Conservation (phyloP, 1,284 basidiomycete genomes). For the Exobasidium cylindrosporum region DNA sequence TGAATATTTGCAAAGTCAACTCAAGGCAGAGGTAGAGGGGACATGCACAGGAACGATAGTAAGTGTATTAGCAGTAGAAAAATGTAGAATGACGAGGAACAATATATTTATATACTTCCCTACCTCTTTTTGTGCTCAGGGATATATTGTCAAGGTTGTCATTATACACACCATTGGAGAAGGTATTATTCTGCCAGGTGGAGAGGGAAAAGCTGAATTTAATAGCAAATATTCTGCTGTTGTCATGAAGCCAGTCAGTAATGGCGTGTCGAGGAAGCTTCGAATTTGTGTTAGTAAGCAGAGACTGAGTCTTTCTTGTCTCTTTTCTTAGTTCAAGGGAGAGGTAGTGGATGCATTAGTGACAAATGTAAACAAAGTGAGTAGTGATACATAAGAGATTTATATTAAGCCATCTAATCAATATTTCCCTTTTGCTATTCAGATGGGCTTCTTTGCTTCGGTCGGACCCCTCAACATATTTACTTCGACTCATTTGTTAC, state of each 20-base stretch:
- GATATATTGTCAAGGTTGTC: conserved; percentile 92
- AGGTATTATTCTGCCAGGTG: conserved; percentile 78
- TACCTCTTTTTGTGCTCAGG: conserved; percentile 16
- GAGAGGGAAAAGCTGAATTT: conserved; percentile 84
- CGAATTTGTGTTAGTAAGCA: background rate
- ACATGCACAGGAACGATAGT: conserved; percentile 93
- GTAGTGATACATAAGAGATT: background rate
- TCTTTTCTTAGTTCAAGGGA: conserved; percentile 70
- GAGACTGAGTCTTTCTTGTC: background rate
- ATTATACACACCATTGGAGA: conserved; percentile 57
- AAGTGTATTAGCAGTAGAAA: too few relatives aligned
- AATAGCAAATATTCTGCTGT: conserved; percentile 49
- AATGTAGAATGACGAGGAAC: too few relatives aligned
- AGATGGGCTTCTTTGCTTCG: conserved; percentile 97
- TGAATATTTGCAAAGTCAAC: conserved; percentile 84
- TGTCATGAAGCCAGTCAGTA: conserved; percentile 41
- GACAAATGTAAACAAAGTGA: conserved; percentile 80
- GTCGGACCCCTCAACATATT: conserved; percentile 69
- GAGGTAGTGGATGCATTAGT: conserved; percentile 97
- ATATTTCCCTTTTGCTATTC: conserved; percentile 56
- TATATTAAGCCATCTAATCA: background rate
- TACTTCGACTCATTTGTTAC: conserved; percentile 80
- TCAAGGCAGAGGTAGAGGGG: conserved; percentile 94
- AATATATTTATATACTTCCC: too few relatives aligned
- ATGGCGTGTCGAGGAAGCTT: conserved; percentile 8